Base-by-base conservation (phyloP, 495 filamentous ascomycete species). In the Lasiosphaeria ovina region DNA sequence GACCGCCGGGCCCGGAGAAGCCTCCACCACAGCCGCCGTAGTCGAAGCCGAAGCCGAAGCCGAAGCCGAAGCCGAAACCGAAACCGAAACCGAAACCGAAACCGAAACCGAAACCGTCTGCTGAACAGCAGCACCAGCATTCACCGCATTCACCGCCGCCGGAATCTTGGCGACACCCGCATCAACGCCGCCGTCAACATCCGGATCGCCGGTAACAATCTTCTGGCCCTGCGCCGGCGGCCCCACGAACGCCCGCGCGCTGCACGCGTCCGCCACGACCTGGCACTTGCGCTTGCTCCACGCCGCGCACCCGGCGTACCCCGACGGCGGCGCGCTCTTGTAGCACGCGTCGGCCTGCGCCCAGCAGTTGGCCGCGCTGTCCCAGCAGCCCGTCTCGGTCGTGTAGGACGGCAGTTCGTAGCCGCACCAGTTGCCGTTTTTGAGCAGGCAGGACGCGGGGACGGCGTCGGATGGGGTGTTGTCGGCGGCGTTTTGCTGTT, bases 371-470 rank as follows among this genome's bases (percentile, higher is more conserved):
- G 75, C 62, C 12, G 70, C 73, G 7, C 79, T 60, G 17, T 69
- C 68, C 81, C 81, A 89, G 77, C 89, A 92, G n/a, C 81, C 79
- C 12, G 12, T 11, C 8, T 11, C 44, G 6, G 44, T 14, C 8
- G 44, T 7, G 69, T 87, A 91, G 8, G 57, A 58, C 0, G 82
- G 70, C 0, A 89, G 73, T 62, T 88, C 81, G 24, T 78, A 64
- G 36, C 79, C 86, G 69, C 86, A 89, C 89, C 88, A 92, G 72
- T 91, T 89, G 42, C 75, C 87, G 65, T 88, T 89, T 60, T 82
- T 80, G 53, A 87, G 69, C 35, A 88, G 74, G 68, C 83, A 89
- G 50, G 72, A 68, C 0, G 65, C 51, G 0, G 85, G 86, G 47
- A 83, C 74, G 11, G 72, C 66, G 40, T 80, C 81, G 10, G 76